These are phyloP conservation scores for Penicillium brasilianum DNA, from an alignment of 2,329 filamentous ascomycete genomes.

Conservation along the genomic window DNA sequence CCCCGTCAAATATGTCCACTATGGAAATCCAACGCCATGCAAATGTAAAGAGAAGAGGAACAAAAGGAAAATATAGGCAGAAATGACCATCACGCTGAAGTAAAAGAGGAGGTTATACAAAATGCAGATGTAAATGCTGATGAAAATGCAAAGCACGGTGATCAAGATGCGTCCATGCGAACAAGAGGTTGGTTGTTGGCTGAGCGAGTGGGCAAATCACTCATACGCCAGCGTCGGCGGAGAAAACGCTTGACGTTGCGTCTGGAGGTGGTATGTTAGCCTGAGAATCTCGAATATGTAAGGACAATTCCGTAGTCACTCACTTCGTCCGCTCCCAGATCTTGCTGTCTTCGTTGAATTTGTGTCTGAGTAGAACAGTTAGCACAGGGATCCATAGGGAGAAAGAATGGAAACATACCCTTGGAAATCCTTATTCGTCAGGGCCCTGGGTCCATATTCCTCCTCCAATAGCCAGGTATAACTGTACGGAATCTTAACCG, in stretches of 20 bases:
- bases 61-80: neutral
- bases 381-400: constrained; percentile 6
- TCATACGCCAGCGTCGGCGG: constrained; percentile 12
- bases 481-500: constrained; percentile 61
- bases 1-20: constrained; percentile 8
- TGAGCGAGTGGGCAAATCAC: constrained; percentile 14
- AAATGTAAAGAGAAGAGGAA: constrained; percentile 13
- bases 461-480: constrained; percentile 60
- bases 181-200: constrained; percentile 9
- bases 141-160: neutral
- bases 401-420: constrained; percentile 33
- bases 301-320: neutral
- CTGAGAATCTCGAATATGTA: neutral
- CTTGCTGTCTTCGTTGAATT: constrained; percentile 40
- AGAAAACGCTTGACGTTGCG: constrained; percentile 8
- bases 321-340: constrained; percentile 34
- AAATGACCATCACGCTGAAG: constrained; percentile 2
- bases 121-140: constrained; percentile 4
- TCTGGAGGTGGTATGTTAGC: neutral
- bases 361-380: constrained; percentile 32
- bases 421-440: constrained; percentile 55
- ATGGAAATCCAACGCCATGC: constrained; percentile 13
- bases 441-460: constrained; percentile 59
- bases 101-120: constrained; percentile 3
- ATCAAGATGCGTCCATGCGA: constrained; percentile 10